Evolutionary conservation across 23 red algal species (phyloP), one percentile per base, ranked within the genome.

Genomic region (Pyropia yezoensis): DNA sequence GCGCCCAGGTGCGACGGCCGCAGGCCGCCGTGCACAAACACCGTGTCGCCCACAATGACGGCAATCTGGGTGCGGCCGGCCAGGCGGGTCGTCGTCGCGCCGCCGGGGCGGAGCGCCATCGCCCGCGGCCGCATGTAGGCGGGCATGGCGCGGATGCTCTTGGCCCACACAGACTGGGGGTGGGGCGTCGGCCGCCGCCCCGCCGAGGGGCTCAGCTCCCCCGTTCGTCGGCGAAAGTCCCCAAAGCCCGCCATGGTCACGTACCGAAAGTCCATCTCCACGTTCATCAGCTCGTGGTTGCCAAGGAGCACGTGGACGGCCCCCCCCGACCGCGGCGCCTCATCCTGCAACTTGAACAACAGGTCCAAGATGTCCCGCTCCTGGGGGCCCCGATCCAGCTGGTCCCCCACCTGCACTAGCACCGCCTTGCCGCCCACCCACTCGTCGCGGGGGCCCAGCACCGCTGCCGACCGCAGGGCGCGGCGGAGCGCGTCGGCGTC

Each of bases 201-300:
- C 4, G 64, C 30, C 14, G 30, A 5, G 25, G 25, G 61, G 25
- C 27, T 19, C 11, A 34, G 33, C 28, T 61, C 22, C 30, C 7
- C 18, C 61, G 52, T 33, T 4, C 50, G 63, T 6, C 78, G 62
- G 21, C 52, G 51, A 61, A 90, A 90, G 49, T 90, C 83, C 7
- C 60, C 68, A 79, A 98, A 98, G 20, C 85, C 86, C 5, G 63
- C 94, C 14, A 67, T 63, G 11, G 86, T 91, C 39, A 98, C 94
- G 21, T 91, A 98, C 34, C 87, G 74, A 80, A 91, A 98, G 76
- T 98, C 94, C 52, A 87, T 45, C 12, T 85, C 79, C 18, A 85
- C 70, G 60, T 98, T 98, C 85, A 98, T 91, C 58, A 98, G 32
- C 72, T 96, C 92, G 67, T 96, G 92, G 57, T 96, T 96, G n/a